Evolutionary conservation across 2,329 filamentous ascomycete genomes (phyloP).

Genomic region (Leptographium procerum): DNA sequence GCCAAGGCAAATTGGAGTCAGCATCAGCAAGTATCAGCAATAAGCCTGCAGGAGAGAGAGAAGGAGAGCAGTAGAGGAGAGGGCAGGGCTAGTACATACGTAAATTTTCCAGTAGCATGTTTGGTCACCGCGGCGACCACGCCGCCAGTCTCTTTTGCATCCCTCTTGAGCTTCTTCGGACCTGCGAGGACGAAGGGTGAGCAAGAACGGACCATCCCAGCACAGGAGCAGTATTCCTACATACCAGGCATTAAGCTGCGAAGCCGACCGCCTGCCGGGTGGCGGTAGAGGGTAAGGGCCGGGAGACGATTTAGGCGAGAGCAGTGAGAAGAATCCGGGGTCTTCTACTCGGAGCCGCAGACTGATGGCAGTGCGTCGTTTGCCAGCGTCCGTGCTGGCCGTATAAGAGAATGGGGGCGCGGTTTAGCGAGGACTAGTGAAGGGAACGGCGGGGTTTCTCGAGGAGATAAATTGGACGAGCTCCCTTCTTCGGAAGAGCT

Average conservation of each 20-base stretch:
- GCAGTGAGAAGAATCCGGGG: neutral
- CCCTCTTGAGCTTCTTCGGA: constrained; percentile 40
- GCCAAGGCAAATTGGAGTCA: constrained; percentile 12
- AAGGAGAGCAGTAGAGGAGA: constrained; percentile 10
- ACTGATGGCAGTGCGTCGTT: neutral
- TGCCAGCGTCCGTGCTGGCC: no score
- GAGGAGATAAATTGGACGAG: no score
- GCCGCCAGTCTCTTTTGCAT: constrained; percentile 41
- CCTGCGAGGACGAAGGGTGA: neutral
- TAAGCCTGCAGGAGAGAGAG: no score
- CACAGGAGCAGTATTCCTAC: no score
- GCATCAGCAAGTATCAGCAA: no score
- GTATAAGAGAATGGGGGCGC: neutral
- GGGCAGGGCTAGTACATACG: constrained; percentile 27
- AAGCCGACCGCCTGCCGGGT: constrained; percentile 10
- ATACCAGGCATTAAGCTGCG: constrained; percentile 14
- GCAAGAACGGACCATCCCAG: neutral
- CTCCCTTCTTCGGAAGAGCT: no score
- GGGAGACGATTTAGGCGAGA: neutral
- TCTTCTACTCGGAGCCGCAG: neutral
- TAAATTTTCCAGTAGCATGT: constrained; percentile 39
- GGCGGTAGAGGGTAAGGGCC: constrained; percentile 5
- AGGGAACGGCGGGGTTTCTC: no score
- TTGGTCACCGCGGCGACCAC: constrained; percentile 42
- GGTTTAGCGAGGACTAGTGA: neutral